Conservation (phyloP, 1,139 yeast genomes). For the Pneumocystis canis region DNA sequence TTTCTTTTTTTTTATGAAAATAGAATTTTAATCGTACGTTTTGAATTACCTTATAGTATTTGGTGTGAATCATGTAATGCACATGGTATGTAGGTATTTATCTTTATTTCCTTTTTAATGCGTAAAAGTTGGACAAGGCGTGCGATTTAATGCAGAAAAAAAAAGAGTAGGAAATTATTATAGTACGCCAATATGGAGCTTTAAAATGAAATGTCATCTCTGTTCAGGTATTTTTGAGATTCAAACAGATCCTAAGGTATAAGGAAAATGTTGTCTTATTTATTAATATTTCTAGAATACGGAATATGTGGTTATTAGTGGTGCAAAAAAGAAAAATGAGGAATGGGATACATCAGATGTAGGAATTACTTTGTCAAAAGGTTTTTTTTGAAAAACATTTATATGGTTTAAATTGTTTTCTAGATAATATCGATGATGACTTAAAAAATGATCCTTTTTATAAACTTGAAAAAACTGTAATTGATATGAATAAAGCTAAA, state of each 20-base stretch:
- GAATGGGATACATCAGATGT: slow-evolving; percentile 12
- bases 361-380: slow-evolving; percentile 13
- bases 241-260: slow-evolving; percentile 23
- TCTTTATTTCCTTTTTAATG: neutral
- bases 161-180: slow-evolving; percentile 21
- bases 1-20: neutral
- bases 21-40: slow-evolving; percentile 21
- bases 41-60: slow-evolving; percentile 24
- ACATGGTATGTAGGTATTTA: neutral
- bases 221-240: slow-evolving; percentile 21
- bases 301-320: slow-evolving; percentile 19
- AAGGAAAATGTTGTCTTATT: neutral
- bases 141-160: slow-evolving; percentile 25
- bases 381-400: neutral
- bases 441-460: slow-evolving; percentile 12
- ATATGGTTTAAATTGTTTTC: neutral
- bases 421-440: slow-evolving; percentile 5
- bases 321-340: slow-evolving; percentile 19
- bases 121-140: slow-evolving; percentile 21
- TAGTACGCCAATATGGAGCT: slow-evolving; percentile 23
- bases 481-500: slow-evolving; percentile 4
- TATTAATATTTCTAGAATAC: slow-evolving; percentile 14
- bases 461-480: slow-evolving; percentile 11
- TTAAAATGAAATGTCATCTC: slow-evolving; percentile 21
- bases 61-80: slow-evolving; percentile 21